These are phyloP conservation scores for Xanthoconium purpureum DNA, from an alignment of 768 basidiomycete genomes.

Conservation along the genomic window DNA sequence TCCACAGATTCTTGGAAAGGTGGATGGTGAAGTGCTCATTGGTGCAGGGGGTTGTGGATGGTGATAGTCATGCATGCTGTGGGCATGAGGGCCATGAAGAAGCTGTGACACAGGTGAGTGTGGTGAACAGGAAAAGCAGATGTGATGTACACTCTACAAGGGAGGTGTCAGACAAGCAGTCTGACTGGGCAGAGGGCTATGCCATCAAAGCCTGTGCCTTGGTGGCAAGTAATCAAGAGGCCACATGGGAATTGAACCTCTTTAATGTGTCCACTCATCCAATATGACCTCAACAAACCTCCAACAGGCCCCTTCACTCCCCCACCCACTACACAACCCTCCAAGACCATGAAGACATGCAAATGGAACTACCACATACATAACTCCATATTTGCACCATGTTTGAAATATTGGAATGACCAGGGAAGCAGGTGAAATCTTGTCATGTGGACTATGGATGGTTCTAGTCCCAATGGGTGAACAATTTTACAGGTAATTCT, in stretches of 20 bases:
- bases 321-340: too few relatives aligned
- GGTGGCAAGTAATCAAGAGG: slow-evolving; percentile 26
- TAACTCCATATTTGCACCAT: too few relatives aligned
- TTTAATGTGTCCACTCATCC: too few relatives aligned
- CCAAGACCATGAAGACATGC: too few relatives aligned
- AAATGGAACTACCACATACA: too few relatives aligned
- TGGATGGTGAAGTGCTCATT: slow-evolving; percentile 81
- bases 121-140: neutral
- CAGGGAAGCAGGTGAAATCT: slow-evolving; percentile 46
- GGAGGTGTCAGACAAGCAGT: slow-evolving; percentile 12
- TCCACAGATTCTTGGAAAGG: slow-evolving; percentile 69
- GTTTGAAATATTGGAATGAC: too few relatives aligned
- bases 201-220: slow-evolving; percentile 23
- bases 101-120: slow-evolving; percentile 8
- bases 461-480: slow-evolving; percentile 56
- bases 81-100: slow-evolving; percentile 21
- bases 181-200: slow-evolving; percentile 9
- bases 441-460: slow-evolving; percentile 57
- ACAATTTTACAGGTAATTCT: slow-evolving; percentile 49
- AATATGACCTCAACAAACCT: too few relatives aligned
- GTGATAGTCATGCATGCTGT: slow-evolving; percentile 17
- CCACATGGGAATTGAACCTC: too few relatives aligned
- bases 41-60: slow-evolving; percentile 23
- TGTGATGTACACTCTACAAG: slow-evolving; percentile 15
- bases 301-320: too few relatives aligned